Percentiles rank a stretch among this genome's conserved stretches.
Evolutionary conservation across 495 filamentous ascomycete genomes (phyloP).

Genomic region (Aspergillus egyptiacus): DNA sequence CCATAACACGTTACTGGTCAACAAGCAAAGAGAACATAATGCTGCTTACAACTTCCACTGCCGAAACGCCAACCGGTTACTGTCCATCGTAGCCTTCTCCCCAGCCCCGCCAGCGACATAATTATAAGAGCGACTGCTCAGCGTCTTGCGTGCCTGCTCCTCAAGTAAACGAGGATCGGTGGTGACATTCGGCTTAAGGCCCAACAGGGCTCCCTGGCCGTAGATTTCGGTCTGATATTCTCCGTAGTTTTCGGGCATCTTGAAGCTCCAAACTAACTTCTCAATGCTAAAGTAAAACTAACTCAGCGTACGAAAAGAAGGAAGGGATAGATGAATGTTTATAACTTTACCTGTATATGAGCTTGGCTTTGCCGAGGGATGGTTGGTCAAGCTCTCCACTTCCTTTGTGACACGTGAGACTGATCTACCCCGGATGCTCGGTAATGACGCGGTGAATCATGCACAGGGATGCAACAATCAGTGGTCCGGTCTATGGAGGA

Average conservation of each 20-base stretch:
- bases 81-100: constrained; percentile 58
- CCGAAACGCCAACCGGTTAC: constrained; percentile 57
- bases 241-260: constrained; percentile 39
- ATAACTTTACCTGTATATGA: not conserved
- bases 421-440: not conserved
- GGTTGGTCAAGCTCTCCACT: too few relatives aligned
- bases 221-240: constrained; percentile 47
- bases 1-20: not conserved
- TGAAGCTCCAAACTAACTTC: not conserved
- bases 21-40: not conserved
- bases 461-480: too few relatives aligned
- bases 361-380: not conserved
- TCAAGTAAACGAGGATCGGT: constrained; percentile 57
- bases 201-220: constrained; percentile 42
- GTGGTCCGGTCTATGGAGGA: too few relatives aligned
- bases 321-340: not conserved
- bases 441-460: too few relatives aligned
- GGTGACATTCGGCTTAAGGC: constrained; percentile 46
- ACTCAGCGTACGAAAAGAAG: not conserved
- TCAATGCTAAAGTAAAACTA: not conserved
- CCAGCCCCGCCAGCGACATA: constrained; percentile 63
- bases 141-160: constrained; percentile 45
- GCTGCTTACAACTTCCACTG: constrained; percentile 55
- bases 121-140: constrained; percentile 47
- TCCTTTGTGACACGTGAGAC: not conserved